Evolutionary conservation across 345 rosid species (phyloP), one percentile per base, ranked within the genome.

Genomic region (Clarkia xantiana): DNA sequence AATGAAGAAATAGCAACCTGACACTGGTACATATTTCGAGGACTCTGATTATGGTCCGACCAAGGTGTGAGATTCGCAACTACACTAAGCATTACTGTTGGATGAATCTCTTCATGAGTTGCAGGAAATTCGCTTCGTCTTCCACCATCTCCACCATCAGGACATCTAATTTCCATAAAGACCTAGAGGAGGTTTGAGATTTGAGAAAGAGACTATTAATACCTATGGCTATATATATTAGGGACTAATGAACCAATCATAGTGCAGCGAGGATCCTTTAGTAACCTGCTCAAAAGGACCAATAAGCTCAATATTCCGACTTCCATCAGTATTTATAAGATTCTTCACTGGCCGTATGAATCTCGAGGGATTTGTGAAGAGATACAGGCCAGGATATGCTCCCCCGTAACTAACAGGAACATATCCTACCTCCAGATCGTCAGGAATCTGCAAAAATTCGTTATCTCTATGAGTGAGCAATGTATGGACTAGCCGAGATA

Each of bases 31-130:
- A 91, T 91, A 62, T 91, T 91, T 34, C 94, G 76, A 11, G 97
- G 98, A 58, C 98, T 91, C 66, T 91, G 98, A 72, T 91, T 91
- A 71, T 91, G 98, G 68, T 91, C 89, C 6, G 98, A 91, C 84
- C 90, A 91, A 50, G 98, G 98, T 53, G 98, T 91, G 56, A 91
- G 96, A 75, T 81, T 91, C 68, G 94, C 96, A 63, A 91, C 86
- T 62, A 84, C 83, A 71, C 98, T 86, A 14, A 91, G 83, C 93
- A 91, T 91, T 54, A 73, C 84, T 56, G 94, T 86, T 49, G 96
- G 96, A 72, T 76, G 82, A 67, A 81, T 75, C 74, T 91, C 98
- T 76, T 86, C 96, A 67, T 86, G 98, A 45, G 93, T 81, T 53
- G 98, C 98, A 42, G 74, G 71, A 63, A 65, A 79, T 44, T 52